Base-by-base conservation (phyloP, 2,329 filamentous ascomycete genomes). In the Aspergillus luchuensis region DNA sequence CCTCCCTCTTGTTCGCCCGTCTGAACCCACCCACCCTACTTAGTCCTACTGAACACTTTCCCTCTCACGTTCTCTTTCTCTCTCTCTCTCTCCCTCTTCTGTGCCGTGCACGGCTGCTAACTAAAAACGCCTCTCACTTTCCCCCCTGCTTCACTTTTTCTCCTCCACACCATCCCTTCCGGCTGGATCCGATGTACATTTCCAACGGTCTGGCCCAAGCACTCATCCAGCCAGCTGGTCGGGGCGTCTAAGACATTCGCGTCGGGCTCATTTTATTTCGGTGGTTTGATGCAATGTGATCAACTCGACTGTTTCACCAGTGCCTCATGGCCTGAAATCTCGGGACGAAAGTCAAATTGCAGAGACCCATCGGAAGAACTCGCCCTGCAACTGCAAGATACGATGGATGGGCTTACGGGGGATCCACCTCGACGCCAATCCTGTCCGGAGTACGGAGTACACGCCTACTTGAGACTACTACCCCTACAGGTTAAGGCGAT, bases 301-400 rank as follows among this genome's bases (percentile, higher is more conserved):
- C 38, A 45, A 13, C 38, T 48, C 51, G 49, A 21, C 61, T 58
- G 65, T 67, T 67, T 67, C 65, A 67, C 65, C 63, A 67, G 58
- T 66, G 65, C 65, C 58, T 67, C 63, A 66, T 25, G 51, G 56
- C n/a, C 45, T 51, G 28, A 45, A 62, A 59, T 55, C 60, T 58
- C 55, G 58, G 59, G 53, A 49, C 38, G 36, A 60, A 58, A 66
- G 59, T 61, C 49, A 57, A 63, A 54, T 45, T 43, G 17, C 30
- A 53, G 15, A 53, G 28, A 49, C 52, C 41, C 48, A 25, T 36
- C 49, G 41, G 43, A 25, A 48, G 17, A 45, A 50, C 53, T 56
- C 50, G 39, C 25, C 28, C 45, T 49, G 25, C 33, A 28, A n/a
- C 58, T 60, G 53, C 58, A 57, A 53, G 54, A 57, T 54, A 50